Conservation (phyloP, 108 stramenopile species). For the Cyclostephanos invisitatus region DNA sequence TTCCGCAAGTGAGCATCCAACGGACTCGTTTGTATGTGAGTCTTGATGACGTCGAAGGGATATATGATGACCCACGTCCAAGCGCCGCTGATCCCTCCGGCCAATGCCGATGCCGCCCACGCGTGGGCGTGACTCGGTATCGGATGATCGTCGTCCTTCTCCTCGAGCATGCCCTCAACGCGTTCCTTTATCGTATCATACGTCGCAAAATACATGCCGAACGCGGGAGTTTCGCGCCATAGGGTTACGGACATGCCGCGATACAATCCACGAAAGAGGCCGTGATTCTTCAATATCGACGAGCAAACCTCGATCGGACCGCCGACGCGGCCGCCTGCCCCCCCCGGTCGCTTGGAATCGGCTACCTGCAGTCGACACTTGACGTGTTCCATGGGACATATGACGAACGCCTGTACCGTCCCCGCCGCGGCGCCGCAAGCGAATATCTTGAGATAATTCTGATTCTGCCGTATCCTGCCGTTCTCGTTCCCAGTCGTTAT, state of each 20-base stretch:
- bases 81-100: conserved; percentile 88
- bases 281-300: conserved; percentile 57
- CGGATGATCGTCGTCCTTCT: conserved; percentile 29
- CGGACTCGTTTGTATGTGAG: conserved; percentile 76
- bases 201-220: conserved; percentile 88
- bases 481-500: not conserved
- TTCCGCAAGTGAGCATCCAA: conserved; percentile 43
- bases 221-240: conserved; percentile 89
- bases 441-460: conserved; percentile 60
- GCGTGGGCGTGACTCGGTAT: conserved; percentile 52
- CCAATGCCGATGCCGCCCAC: conserved; percentile 78
- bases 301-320: conserved; percentile 58
- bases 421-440: conserved; percentile 88
- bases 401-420: conserved; percentile 76
- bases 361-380: conserved; percentile 93
- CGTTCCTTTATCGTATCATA: conserved; percentile 80
- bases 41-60: conserved; percentile 93
- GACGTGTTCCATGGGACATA: conserved; percentile 90
- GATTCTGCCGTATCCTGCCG: not conserved
- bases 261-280: conserved; percentile 62
- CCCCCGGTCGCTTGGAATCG: conserved; percentile 7
- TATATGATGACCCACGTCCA: conserved; percentile 88
- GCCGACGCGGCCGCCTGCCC: not conserved
- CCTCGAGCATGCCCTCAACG: conserved; percentile 46
- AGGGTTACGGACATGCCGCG: conserved; percentile 73